These are phyloP conservation scores for Nicotiana knightiana DNA, from an alignment of 257 asterid genomes.

Conservation along the genomic window DNA sequence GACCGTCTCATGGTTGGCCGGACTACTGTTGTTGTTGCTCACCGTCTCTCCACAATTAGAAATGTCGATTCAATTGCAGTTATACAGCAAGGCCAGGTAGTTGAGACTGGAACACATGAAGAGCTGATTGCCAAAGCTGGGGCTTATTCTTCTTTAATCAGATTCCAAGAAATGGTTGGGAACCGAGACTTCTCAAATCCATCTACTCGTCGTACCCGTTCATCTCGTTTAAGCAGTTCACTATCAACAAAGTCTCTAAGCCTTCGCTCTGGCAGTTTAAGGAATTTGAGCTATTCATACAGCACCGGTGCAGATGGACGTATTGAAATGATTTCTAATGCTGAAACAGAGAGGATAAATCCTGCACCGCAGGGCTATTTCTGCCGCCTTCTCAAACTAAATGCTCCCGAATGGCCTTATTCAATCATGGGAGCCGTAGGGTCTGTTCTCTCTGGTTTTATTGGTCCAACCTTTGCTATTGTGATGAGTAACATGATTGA, in stretches of 20 bases:
- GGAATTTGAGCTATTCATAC: constrained; percentile 84
- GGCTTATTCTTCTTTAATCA: constrained; percentile 73
- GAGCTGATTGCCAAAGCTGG: constrained; percentile 83
- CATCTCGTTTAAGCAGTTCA: constrained; percentile 83
- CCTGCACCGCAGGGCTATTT: constrained; percentile 87
- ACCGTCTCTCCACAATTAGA: constrained; percentile 86
- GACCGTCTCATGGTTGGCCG: constrained; percentile 92
- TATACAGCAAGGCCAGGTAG: constrained; percentile 90
- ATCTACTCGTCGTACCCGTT: constrained; percentile 79
- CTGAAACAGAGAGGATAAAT: constrained; percentile 78
- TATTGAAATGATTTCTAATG: constrained; percentile 90
- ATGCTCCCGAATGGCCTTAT: constrained; percentile 99
- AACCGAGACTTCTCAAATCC: constrained; percentile 79
- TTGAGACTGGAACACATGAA: constrained; percentile 92
- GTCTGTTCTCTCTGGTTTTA: constrained; percentile 87
- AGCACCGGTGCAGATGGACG: constrained; percentile 98
- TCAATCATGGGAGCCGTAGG: constrained; percentile 93
- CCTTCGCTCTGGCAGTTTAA: constrained; percentile 93
- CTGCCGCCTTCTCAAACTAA: constrained; percentile 72
- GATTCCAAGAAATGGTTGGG: constrained; percentile 93
- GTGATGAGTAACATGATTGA: constrained; percentile 97
- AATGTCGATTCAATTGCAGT: constrained; percentile 91
- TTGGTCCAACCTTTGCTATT: constrained; percentile 88
- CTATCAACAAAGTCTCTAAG: constrained; percentile 88
- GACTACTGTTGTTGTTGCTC: constrained; percentile 91